Conservation (phyloP, 2,329 filamentous ascomycete genomes). For the Fusarium lyarnte region DNA sequence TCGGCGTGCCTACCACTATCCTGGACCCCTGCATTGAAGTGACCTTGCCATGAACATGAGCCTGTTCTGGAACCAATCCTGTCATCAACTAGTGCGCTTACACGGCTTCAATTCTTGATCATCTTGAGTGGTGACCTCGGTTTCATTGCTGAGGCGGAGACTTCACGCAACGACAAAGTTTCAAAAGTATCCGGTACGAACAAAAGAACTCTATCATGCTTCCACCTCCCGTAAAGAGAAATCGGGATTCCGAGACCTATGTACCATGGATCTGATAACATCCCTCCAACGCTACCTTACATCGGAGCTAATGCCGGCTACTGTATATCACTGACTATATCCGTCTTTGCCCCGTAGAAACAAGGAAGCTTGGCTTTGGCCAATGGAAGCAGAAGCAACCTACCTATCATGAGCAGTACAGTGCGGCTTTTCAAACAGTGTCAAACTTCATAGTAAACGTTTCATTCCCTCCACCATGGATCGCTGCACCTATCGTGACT, state of each 20-base stretch:
- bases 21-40: constrained; percentile 9
- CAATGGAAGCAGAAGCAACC: constrained; percentile 14
- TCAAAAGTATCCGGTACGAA: constrained; percentile 10
- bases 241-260: neutral
- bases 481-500: neutral
- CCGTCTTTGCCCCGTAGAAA: neutral
- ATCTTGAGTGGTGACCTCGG: neutral
- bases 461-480: constrained; percentile 21
- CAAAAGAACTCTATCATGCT: constrained; percentile 1
- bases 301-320: constrained; percentile 19
- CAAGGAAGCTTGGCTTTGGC: neutral
- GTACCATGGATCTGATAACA: constrained; percentile 28
- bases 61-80: neutral
- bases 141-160: neutral
- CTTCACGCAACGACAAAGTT: neutral
- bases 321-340: constrained; percentile 1
- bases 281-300: constrained; percentile 30
- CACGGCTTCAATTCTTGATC: neutral
- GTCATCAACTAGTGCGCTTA: constrained; percentile 14
- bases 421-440: constrained; percentile 30
- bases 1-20: constrained; percentile 2
- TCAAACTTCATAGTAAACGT: constrained; percentile 30
- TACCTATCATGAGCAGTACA: constrained; percentile 26
- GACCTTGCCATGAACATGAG: neutral
- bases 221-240: neutral